Evolutionary conservation across 2,329 filamentous ascomycete genomes (phyloP), one percentile per base, ranked within the genome.

Genomic region (Cordyceps javanica): DNA sequence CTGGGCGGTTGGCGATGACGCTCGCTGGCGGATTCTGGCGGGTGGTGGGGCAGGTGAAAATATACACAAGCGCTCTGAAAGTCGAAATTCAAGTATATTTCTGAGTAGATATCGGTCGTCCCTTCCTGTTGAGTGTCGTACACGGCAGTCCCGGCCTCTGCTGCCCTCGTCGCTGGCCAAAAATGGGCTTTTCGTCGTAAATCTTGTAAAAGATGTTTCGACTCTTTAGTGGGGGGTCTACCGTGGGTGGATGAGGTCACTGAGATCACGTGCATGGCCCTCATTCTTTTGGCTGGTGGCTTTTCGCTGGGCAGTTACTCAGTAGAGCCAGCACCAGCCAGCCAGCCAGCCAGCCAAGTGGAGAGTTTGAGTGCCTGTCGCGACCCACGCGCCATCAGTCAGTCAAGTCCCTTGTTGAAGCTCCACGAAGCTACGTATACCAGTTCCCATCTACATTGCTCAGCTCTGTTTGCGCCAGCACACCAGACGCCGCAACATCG

Each of bases 1-100:
- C 67, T 84, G 77, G 74, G 70, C 62, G 60, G 16, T 30, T 30
- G 50, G 36, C 42, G 36, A 50, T 50, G 36, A 49, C 54, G 34
- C 48, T 45, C 41, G 48, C 28, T 23, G n/a, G 49, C 39, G 32
- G 46, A 14, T 57, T 19, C 34, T 52, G 30, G 38, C 30, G 39
- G 26, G 19, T 55, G 57, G 50, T 38, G 57, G 57, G 42, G 57
- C 50, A 48, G 42, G 50, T 44, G 26, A 16, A 54, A 54, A 26
- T 51, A 30, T 34, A 10, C 10, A 16, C 14, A 58, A 39, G 19
- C 16, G 30, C n/a, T 16, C 28, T 13, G 3, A 30, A 46, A 19
- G 2, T 30, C 11, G 23, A 32, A 53, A 42, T 56, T 34, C 14
- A 13, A 14, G 5, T 14, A n/a, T 11, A 11, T 9, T 42, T 13